Percentiles rank a stretch among this genome's conserved stretches.
Evolutionary conservation across 345 rosid species (phyloP).

Genomic region (Acer yangbiense): DNA sequence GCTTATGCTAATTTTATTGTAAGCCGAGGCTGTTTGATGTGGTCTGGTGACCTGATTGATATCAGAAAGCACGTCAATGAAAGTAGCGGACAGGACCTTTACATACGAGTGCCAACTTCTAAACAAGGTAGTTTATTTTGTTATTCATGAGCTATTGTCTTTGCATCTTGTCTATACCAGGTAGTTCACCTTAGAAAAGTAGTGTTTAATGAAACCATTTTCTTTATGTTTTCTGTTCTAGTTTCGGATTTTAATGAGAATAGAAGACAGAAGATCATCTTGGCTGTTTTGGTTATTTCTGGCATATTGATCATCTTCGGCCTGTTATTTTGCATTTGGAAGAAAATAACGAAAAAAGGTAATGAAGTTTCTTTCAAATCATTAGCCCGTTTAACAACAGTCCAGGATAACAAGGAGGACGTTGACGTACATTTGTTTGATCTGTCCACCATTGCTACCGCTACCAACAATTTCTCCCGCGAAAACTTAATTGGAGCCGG

Average conservation of each 20-base stretch:
- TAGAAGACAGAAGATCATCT: too few relatives aligned
- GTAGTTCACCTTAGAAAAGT: too few relatives aligned
- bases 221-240: too few relatives aligned
- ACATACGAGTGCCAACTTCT: slow-evolving; percentile 25
- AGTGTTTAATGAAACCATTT: too few relatives aligned
- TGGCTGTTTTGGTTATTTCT: background rate
- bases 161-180: too few relatives aligned
- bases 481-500: too few relatives aligned
- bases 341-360: slow-evolving; percentile 11
- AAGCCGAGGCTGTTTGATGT: slow-evolving; percentile 33
- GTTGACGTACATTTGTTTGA: too few relatives aligned
- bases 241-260: too few relatives aligned
- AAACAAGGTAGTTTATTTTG: slow-evolving; percentile 25
- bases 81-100: slow-evolving; percentile 13
- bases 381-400: background rate
- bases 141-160: background rate
- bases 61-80: background rate
- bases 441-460: too few relatives aligned
- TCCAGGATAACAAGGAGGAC: background rate
- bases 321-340: background rate
- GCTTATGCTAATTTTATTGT: slow-evolving; percentile 33
- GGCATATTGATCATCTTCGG: background rate
- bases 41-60: slow-evolving; percentile 37
- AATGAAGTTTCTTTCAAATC: background rate
- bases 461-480: too few relatives aligned